Conservation (phyloP, 176 grass and related monocot species). For the Oryza brachyantha region DNA sequence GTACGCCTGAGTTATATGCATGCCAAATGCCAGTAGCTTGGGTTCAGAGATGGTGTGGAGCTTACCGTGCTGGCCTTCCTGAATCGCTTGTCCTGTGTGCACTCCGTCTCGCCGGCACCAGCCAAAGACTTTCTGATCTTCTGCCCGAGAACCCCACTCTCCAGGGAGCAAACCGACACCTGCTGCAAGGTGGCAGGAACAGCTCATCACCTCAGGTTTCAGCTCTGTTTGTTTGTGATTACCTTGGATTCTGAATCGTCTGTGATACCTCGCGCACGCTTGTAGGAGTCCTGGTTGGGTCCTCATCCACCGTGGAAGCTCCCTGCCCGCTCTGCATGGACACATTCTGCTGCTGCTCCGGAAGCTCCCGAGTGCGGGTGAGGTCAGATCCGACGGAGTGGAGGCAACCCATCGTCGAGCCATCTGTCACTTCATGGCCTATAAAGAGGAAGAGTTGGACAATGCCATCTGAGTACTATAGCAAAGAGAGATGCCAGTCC, state of each 20-base stretch:
- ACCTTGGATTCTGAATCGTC: neutral
- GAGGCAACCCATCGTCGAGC: slow-evolving; percentile 74
- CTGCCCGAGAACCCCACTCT: slow-evolving; percentile 78
- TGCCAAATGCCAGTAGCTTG: neutral
- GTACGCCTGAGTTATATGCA: neutral
- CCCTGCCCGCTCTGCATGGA: slow-evolving; percentile 49
- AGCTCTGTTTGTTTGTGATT: neutral
- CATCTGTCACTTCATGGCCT: slow-evolving; percentile 60
- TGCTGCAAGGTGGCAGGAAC: slow-evolving; percentile 38
- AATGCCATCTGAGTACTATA: neutral
- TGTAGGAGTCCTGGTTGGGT: slow-evolving; percentile 61
- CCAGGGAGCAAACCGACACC: slow-evolving; percentile 50
- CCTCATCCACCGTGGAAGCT: slow-evolving; percentile 38
- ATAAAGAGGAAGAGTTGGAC: neutral
- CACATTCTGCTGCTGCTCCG: slow-evolving; percentile 49
- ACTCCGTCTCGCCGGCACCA: slow-evolving; percentile 32
- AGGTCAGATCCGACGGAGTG: slow-evolving; percentile 92
- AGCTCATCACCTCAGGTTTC: neutral
- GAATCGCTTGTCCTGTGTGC: slow-evolving; percentile 55
- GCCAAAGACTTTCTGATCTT: slow-evolving; percentile 29
- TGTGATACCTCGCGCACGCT: slow-evolving; percentile 58
- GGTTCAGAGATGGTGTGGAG: neutral
- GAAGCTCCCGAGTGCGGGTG: slow-evolving; percentile 62
- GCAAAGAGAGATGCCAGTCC: slow-evolving; percentile 2
- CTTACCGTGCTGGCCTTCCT: slow-evolving; percentile 88